These are phyloP conservation scores for Talaromyces sp. DNA, from an alignment of 2,329 filamentous ascomycete genomes.

Conservation along the genomic window DNA sequence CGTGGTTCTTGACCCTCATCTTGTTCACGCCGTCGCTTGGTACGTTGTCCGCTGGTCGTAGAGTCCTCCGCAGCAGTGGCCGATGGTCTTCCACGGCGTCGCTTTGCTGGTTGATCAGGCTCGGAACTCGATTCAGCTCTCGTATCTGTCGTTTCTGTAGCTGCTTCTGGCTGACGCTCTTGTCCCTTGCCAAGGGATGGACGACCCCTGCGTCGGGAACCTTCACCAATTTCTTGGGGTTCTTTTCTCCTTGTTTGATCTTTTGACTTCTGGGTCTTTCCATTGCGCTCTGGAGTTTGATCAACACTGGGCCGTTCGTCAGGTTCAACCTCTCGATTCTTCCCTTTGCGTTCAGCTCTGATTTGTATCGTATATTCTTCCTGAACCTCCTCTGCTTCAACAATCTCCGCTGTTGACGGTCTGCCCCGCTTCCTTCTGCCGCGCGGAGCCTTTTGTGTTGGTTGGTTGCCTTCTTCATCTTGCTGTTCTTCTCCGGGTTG, in stretches of 20 bases:
- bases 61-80: not conserved
- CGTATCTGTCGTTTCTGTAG: constrained; percentile 17
- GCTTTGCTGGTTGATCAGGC: constrained; percentile 2
- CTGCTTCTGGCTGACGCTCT: constrained; percentile 19
- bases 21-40: constrained; percentile 10
- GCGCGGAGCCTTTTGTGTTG: constrained; percentile 4
- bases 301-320: not conserved
- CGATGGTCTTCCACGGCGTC: constrained; percentile 13
- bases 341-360: constrained; percentile 17
- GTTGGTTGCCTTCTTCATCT: not conserved
- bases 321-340: constrained; percentile 7
- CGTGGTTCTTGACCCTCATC: not conserved
- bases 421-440: constrained; percentile 10
- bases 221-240: constrained; percentile 19
- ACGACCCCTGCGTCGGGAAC: constrained; percentile 13
- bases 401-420: not conserved
- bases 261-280: not conserved
- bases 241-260: not conserved
- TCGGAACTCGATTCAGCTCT: not conserved
- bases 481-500: not conserved
- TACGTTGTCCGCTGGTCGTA: constrained; percentile 1
- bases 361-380: constrained; percentile 11
- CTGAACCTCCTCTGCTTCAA: constrained; percentile 18
- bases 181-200: constrained; percentile 14
- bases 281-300: not conserved